Conservation (phyloP, 2,329 filamentous ascomycete genomes). For the Cytospora piceae region DNA sequence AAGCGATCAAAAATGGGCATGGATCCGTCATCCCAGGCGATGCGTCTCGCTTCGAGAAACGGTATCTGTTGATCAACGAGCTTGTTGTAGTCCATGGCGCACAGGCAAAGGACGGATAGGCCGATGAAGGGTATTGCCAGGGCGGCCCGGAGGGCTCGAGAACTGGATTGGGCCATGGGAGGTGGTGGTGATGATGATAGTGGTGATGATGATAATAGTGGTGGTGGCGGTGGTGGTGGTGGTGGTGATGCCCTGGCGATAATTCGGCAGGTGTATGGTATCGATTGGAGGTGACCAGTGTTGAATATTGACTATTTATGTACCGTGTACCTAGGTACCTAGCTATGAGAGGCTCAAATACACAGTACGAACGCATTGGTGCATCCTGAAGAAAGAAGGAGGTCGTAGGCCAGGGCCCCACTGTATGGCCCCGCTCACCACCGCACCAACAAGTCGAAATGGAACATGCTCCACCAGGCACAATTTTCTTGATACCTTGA, state of each 20-base stretch:
- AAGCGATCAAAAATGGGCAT: conserved; percentile 32
- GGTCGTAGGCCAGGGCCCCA: not conserved
- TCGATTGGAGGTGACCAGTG: not conserved
- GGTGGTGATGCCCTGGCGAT: not conserved
- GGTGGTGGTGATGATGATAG: not conserved
- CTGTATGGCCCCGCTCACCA: too few relatives aligned
- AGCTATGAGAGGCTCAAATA: too few relatives aligned
- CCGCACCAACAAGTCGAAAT: too few relatives aligned
- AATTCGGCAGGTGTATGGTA: not conserved
- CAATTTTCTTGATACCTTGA: too few relatives aligned
- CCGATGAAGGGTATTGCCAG: conserved; percentile 7
- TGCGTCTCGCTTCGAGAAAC: conserved; percentile 10
- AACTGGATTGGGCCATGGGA: not conserved
- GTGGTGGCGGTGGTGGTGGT: too few relatives aligned
- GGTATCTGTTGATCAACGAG: conserved; percentile 3
- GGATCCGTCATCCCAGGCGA: conserved; percentile 32
- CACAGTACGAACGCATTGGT: too few relatives aligned
- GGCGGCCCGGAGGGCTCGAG: conserved; percentile 1
- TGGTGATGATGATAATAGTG: not conserved
- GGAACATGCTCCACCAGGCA: not conserved
- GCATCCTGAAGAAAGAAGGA: not conserved
- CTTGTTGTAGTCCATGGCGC: conserved; percentile 1
- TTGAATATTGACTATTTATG: not conserved
- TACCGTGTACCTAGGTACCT: not conserved
- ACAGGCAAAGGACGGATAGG: not conserved